Evolutionary conservation across 148 eudicot genomes (phyloP).

Genomic region (Beta vulgaris): DNA sequence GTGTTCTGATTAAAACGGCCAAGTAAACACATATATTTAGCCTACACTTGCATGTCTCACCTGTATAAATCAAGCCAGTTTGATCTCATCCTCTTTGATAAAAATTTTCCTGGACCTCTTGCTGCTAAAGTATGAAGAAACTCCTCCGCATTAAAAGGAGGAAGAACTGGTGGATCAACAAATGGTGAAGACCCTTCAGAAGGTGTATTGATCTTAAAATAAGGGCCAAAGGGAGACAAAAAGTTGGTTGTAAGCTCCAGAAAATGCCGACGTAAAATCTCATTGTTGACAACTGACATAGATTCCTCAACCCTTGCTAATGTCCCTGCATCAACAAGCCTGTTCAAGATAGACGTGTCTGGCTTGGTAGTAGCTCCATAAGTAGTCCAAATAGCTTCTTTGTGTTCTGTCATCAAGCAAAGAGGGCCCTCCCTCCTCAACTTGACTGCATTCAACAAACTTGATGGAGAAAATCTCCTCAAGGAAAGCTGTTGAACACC

Average conservation of each 20-base stretch:
- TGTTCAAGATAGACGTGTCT: constrained; percentile 87
- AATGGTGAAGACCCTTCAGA: constrained; percentile 87
- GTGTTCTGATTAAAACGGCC: background rate
- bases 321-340: constrained; percentile 92
- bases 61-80: constrained; percentile 95
- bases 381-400: constrained; percentile 88
- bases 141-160: constrained; percentile 63
- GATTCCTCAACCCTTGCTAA: constrained; percentile 94
- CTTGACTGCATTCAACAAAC: constrained; percentile 78
- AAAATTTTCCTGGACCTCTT: constrained; percentile 96
- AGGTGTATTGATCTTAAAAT: constrained; percentile 81
- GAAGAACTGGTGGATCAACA: constrained; percentile 83
- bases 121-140: constrained; percentile 69
- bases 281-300: constrained; percentile 97
- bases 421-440: constrained; percentile 93
- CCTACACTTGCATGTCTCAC: constrained; percentile 27
- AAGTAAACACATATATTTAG: background rate
- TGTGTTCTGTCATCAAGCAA: constrained; percentile 93
- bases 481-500: constrained; percentile 57
- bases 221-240: constrained; percentile 92
- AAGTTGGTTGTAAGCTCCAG: constrained; percentile 95
- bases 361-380: constrained; percentile 80
- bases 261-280: constrained; percentile 91
- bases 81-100: constrained; percentile 84
- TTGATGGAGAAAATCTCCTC: constrained; percentile 78